Evolutionary conservation across 305 asterid genomes (phyloP).

Genomic region (Plantago rigida): DNA sequence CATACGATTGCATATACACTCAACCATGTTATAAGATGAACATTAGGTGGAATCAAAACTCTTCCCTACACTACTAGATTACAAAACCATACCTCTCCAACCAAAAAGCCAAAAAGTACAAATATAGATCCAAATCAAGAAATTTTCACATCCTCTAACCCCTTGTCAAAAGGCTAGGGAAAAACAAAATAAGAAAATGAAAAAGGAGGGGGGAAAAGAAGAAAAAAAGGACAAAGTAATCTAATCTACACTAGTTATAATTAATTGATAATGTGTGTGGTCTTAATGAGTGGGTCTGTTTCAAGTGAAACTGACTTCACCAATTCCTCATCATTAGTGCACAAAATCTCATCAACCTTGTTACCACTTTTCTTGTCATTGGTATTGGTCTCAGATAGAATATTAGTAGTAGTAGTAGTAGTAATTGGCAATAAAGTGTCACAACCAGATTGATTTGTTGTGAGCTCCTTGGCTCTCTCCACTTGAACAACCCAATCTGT

Average conservation of each 20-base stretch:
- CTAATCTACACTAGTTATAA: conserved; percentile 17
- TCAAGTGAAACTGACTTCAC: conserved; percentile 40
- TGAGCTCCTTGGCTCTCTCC: conserved; percentile 58
- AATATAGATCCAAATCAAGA: neutral
- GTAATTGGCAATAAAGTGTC: conserved; percentile 34
- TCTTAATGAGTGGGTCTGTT: conserved; percentile 48
- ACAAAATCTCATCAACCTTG: conserved; percentile 39
- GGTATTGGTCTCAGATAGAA: neutral
- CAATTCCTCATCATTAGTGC: conserved; percentile 32
- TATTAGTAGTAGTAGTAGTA: neutral
- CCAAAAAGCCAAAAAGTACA: conserved; percentile 21
- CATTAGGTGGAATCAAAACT: conserved; percentile 9
- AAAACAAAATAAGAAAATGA: neutral
- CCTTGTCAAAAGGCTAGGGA: neutral
- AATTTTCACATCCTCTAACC: conserved; percentile 7
- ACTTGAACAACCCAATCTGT: conserved; percentile 66
- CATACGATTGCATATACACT: neutral
- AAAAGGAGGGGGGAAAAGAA: no score
- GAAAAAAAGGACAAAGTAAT: neutral
- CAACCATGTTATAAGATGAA: neutral
- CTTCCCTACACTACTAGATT: conserved; percentile 17
- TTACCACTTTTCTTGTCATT: conserved; percentile 14
- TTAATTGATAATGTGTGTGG: conserved; percentile 35
- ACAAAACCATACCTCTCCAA: conserved; percentile 18
- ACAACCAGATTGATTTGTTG: conserved; percentile 26